Evolutionary conservation across 2,329 filamentous ascomycete genomes (phyloP).

Genomic region (Aspergillus caelatus): DNA sequence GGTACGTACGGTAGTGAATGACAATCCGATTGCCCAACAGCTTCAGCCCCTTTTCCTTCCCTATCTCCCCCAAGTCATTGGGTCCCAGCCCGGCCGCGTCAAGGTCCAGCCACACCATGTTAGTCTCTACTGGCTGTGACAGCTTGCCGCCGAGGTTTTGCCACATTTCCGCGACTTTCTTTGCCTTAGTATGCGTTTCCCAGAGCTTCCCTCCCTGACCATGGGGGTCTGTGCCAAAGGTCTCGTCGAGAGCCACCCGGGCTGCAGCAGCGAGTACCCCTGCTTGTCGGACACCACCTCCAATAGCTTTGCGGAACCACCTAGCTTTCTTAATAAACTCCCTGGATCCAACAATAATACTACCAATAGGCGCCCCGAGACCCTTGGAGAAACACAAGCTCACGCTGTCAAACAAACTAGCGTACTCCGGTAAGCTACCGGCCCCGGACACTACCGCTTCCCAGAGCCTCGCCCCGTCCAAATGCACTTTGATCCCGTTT

Average conservation of each 20-base stretch:
- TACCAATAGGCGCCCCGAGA: conserved; percentile 78
- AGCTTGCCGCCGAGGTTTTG: conserved; percentile 68
- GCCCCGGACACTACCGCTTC: conserved; percentile 74
- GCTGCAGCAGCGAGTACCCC: conserved; percentile 77
- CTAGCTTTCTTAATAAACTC: conserved; percentile 66
- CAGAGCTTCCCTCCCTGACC: conserved; percentile 65
- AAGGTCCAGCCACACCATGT: conserved; percentile 87
- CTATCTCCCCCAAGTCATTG: conserved; percentile 58
- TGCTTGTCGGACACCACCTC: conserved; percentile 75
- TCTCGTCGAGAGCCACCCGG: conserved; percentile 76
- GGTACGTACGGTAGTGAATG: conserved; percentile 63
- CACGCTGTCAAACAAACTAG: conserved; percentile 71
- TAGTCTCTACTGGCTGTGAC: conserved; percentile 75
- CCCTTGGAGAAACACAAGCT: conserved; percentile 82
- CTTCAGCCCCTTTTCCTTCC: conserved; percentile 60
- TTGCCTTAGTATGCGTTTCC: conserved; percentile 64
- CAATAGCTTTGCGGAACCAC: conserved; percentile 80
- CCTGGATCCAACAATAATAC: conserved; percentile 66
- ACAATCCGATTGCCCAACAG: conserved; percentile 63
- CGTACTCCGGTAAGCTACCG: conserved; percentile 68
- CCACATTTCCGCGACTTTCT: conserved; percentile 68
- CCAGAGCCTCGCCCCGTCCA: conserved; percentile 81
- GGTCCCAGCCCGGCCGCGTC: conserved; percentile 58
- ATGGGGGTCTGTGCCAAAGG: conserved; percentile 63
- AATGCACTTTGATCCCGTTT: conserved; percentile 69